These are phyloP conservation scores for Diaporthe eres DNA, from an alignment of 2,329 filamentous ascomycete species.

Conservation along the genomic window DNA sequence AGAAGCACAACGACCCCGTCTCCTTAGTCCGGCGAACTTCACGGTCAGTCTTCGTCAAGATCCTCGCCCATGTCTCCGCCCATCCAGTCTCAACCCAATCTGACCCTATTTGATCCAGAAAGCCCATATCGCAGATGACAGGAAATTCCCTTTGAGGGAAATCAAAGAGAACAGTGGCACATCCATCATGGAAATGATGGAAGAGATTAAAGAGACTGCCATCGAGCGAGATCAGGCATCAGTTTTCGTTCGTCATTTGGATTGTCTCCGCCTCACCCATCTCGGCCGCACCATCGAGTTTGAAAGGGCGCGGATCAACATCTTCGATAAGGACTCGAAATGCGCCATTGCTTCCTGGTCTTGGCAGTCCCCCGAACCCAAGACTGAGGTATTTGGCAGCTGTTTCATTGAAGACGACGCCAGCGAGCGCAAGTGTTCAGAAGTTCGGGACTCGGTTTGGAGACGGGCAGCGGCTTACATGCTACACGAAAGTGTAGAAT, in stretches of 20 bases:
- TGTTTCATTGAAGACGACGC: background rate
- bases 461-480: background rate
- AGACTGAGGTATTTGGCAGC: background rate
- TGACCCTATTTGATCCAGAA: background rate
- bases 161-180: background rate
- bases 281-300: background rate
- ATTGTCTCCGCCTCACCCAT: background rate
- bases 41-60: background rate
- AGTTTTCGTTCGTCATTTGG: background rate
- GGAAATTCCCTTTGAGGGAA: background rate
- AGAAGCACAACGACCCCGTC: background rate
- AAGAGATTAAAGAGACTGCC: background rate
- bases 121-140: background rate
- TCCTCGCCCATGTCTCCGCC: background rate
- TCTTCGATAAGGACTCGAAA: background rate
- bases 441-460: background rate
- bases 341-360: background rate
- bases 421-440: background rate
- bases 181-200: background rate
- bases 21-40: background rate
- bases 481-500: fast-evolving
- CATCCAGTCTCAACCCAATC: background rate
- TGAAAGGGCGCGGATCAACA: background rate
- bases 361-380: background rate
- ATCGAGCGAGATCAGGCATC: background rate